These are phyloP conservation scores for Bothriochloa decipiens DNA, from an alignment of 176 grass and related monocot species.

Conservation along the genomic window DNA sequence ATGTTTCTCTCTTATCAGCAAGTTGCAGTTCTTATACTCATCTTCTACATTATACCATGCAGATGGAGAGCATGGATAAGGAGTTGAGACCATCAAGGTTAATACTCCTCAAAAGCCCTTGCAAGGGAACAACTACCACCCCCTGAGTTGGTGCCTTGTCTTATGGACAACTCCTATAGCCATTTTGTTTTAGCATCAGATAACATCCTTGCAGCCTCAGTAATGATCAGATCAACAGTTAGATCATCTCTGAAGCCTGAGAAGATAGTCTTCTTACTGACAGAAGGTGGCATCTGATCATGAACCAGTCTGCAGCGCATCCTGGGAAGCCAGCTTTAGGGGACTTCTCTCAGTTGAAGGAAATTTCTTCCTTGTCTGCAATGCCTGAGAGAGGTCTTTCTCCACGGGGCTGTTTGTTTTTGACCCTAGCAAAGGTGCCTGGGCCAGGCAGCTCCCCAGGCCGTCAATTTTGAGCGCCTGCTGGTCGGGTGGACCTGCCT, in stretches of 20 bases:
- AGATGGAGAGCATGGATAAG: constrained; percentile 97
- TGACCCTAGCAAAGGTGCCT: no score
- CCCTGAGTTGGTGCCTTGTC: constrained; percentile 79
- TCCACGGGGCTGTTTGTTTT: background rate
- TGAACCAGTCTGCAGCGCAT: background rate
- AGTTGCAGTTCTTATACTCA: constrained; percentile 29
- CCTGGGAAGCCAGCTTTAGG: background rate
- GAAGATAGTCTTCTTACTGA: constrained; percentile 89
- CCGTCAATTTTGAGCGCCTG: no score
- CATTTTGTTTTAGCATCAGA: constrained; percentile 90
- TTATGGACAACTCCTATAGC: constrained; percentile 71
- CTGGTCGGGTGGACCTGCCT: no score
- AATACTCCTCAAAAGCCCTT: constrained; percentile 97
- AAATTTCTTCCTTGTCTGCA: background rate
- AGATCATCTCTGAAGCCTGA: constrained; percentile 68
- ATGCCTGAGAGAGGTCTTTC: no score
- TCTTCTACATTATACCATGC: constrained; percentile 44
- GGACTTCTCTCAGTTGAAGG: background rate
- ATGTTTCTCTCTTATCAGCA: constrained; percentile 26
- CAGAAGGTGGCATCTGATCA: constrained; percentile 27
- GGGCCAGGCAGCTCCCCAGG: no score
- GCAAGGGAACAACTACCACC: constrained; percentile 84
- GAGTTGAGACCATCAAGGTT: constrained; percentile 81
- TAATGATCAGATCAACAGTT: constrained; percentile 76
- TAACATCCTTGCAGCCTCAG: constrained; percentile 95